Percentiles rank a stretch among this genome's conserved stretches.
phyloP scores from a whole-genome alignment of 2,329 filamentous ascomycete genomes.

The Chrysoporthe puriensis region DNA sequence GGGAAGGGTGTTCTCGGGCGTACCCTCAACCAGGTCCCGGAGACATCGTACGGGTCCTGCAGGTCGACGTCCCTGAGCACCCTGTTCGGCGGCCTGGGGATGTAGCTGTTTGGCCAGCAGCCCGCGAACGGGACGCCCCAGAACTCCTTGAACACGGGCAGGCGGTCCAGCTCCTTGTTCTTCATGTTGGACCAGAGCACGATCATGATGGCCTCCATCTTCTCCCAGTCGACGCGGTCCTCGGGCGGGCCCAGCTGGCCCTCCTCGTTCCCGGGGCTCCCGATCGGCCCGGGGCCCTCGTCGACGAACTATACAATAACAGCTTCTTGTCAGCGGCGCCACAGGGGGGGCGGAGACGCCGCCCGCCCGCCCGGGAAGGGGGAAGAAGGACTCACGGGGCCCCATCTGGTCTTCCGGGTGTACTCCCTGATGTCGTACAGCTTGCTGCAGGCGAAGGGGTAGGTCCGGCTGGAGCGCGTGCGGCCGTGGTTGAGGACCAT shows the following conservation, averaged over 20 bases:
- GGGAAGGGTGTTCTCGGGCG: slow-evolving; percentile 31
- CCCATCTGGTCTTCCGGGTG: slow-evolving; percentile 65
- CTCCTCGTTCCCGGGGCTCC: slow-evolving; percentile 6
- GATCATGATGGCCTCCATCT: slow-evolving; percentile 74
- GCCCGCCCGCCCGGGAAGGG: too few species aligned
- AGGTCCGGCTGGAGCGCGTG: slow-evolving; percentile 44
- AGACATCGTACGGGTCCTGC: slow-evolving; percentile 71
- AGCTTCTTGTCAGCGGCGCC: neutral
- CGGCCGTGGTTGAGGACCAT: slow-evolving; percentile 50
- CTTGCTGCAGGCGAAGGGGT: slow-evolving; percentile 66
- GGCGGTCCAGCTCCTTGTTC: slow-evolving; percentile 47
- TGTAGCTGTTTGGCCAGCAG: slow-evolving; percentile 55
- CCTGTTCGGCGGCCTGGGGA: slow-evolving; percentile 40
- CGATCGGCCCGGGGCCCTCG: slow-evolving; percentile 51
- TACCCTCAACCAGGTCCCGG: slow-evolving; percentile 73
- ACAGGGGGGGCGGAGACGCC: too few species aligned
- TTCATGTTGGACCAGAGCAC: slow-evolving; percentile 67
- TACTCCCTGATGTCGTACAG: slow-evolving; percentile 78
- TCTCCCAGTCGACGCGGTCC: slow-evolving; percentile 75
- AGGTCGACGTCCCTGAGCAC: slow-evolving; percentile 50
- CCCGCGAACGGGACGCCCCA: slow-evolving; percentile 62
- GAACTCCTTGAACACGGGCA: slow-evolving; percentile 52
- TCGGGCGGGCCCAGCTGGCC: slow-evolving; percentile 7
- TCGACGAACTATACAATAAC: slow-evolving; percentile 51
- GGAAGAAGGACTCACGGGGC: slow-evolving; percentile 48